phyloP scores from a whole-genome alignment of 139 green algal genomes.

The Spirogloea muscicola region DNA sequence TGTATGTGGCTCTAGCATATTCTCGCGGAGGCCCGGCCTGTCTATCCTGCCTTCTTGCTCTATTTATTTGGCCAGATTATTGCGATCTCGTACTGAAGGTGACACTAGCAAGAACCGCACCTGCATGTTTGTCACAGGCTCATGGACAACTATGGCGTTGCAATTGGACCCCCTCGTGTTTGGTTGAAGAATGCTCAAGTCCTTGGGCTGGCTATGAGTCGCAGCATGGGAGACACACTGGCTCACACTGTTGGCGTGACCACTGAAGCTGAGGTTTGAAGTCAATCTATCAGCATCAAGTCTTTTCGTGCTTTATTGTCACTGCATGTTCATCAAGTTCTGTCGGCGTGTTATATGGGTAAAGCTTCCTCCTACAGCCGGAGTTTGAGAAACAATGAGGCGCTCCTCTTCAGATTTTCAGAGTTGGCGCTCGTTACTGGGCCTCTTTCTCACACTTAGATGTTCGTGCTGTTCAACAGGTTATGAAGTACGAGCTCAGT shows the following conservation, averaged over 20 bases:
- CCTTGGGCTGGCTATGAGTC: conserved; percentile 57
- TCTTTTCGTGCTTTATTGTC: not conserved
- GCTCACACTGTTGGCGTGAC: conserved; percentile 56
- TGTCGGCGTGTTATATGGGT: not conserved
- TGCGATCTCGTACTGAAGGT: not conserved
- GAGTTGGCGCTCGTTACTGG: not conserved
- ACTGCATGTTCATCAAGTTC: not conserved
- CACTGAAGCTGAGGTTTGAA: conserved; percentile 47
- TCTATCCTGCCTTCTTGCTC: conserved; percentile 17
- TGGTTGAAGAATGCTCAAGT: conserved; percentile 51
- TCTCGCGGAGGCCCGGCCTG: not conserved
- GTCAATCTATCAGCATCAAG: not conserved
- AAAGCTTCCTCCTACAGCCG: not conserved
- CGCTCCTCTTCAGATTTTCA: not conserved
- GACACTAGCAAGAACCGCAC: not conserved
- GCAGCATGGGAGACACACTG: conserved; percentile 60
- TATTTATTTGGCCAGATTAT: not conserved
- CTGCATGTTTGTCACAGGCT: not conserved
- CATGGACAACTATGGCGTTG: conserved; percentile 32
- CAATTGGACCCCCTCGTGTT: conserved; percentile 55
- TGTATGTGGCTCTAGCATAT: conserved; percentile 26
- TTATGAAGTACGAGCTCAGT: conserved; percentile 10
- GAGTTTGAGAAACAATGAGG: not conserved
- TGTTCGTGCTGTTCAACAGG: not conserved
- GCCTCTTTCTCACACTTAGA: not conserved